Conservation (phyloP, 768 basidiomycete species). For the Leucocoprinus leucothites region DNA sequence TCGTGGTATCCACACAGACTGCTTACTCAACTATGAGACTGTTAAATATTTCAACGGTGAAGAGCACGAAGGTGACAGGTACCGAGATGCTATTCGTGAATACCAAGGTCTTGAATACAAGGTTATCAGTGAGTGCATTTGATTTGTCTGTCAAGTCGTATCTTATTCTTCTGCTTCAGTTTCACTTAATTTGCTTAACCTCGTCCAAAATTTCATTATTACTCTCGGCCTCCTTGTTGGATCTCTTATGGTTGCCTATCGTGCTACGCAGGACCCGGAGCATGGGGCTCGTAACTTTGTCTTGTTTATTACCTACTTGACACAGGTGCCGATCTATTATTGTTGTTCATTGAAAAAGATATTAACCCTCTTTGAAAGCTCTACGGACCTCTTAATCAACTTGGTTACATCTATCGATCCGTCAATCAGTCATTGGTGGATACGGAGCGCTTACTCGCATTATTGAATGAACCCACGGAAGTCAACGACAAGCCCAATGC, state of each 20-base stretch:
- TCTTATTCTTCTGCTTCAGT: constrained; percentile 30
- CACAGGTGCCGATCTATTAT: constrained; percentile 51
- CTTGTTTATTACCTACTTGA: constrained; percentile 79
- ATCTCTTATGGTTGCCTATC: constrained; percentile 70
- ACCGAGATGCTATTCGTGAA: constrained; percentile 63
- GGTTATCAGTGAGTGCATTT: constrained; percentile 57
- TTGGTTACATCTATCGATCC: constrained; percentile 76
- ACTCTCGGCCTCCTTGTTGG: constrained; percentile 81
- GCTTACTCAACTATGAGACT: constrained; percentile 78
- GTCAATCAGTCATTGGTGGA: constrained; percentile 77
- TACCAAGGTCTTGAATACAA: constrained; percentile 75
- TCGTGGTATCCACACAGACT: constrained; percentile 81
- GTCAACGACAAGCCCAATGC: constrained; percentile 80
- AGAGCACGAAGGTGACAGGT: constrained; percentile 70
- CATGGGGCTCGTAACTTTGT: constrained; percentile 63
- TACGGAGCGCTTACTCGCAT: constrained; percentile 78
- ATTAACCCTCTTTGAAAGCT: constrained; percentile 35
- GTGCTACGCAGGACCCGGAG: constrained; percentile 51
- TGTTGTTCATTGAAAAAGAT: background rate
- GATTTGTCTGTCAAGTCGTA: constrained; percentile 9
- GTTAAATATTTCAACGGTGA: constrained; percentile 92
- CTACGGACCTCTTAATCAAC: constrained; percentile 72
- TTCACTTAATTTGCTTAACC: constrained; percentile 70
- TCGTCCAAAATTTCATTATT: constrained; percentile 81
- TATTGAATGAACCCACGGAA: constrained; percentile 80